Conservation (phyloP, 306 rosid species). For the Prinsepia uniflora region DNA sequence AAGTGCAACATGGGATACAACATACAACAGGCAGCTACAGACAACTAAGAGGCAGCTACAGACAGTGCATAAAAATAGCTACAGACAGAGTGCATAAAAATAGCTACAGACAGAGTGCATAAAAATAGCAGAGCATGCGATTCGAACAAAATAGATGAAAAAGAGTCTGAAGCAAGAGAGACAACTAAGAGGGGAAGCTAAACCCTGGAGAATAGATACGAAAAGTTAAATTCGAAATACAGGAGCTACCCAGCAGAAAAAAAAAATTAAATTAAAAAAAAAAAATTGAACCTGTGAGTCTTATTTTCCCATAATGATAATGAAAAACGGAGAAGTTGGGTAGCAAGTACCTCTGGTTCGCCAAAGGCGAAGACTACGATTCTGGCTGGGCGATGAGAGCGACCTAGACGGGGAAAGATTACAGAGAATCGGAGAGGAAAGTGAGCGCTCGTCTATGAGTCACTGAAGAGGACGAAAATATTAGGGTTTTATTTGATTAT, state of each 20-base stretch:
- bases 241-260: neutral
- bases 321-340: neutral
- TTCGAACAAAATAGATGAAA: too few relatives aligned
- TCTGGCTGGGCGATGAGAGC: neutral
- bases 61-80: neutral
- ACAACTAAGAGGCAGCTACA: too few relatives aligned
- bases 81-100: neutral
- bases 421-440: neutral
- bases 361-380: neutral
- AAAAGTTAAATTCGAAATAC: neutral
- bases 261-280: neutral
- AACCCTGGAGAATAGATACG: neutral
- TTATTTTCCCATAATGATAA: neutral
- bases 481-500: neutral
- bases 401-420: neutral
- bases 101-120: neutral
- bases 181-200: neutral
- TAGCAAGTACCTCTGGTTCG: slow-evolving; percentile 1
- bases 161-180: neutral
- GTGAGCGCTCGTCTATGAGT: neutral
- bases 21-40: too few relatives aligned
- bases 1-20: too few relatives aligned
- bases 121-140: neutral
- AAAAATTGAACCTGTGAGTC: neutral
- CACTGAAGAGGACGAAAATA: neutral